phyloP scores from a whole-genome alignment of 2,329 filamentous ascomycete species.

The Alternaria angustiovoidea region DNA sequence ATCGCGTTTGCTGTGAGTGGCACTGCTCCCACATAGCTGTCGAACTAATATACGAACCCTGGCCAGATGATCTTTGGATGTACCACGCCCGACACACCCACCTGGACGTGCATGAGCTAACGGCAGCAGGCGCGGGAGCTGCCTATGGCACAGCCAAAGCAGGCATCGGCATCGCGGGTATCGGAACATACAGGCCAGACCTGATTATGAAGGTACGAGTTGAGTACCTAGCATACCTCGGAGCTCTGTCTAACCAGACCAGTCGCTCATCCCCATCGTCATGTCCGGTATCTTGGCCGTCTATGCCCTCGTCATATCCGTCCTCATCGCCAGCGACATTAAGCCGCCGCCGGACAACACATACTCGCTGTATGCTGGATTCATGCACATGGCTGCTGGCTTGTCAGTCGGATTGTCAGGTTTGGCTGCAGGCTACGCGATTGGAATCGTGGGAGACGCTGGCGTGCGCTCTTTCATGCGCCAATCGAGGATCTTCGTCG shows the following conservation, averaged over 20 bases:
- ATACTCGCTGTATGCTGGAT: conserved; percentile 89
- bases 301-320: conserved; percentile 95
- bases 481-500: conserved; percentile 94
- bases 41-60: conserved; percentile 33
- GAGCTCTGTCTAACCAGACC: conserved; percentile 32
- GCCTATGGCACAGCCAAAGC: conserved; percentile 90
- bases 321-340: conserved; percentile 93
- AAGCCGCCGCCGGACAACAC: conserved; percentile 69
- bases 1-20: conserved; percentile 71
- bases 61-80: conserved; percentile 79
- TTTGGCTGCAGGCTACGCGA: conserved; percentile 65
- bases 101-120: conserved; percentile 28
- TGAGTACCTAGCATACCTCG: too few species aligned
- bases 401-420: conserved; percentile 71
- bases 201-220: conserved; percentile 83
- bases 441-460: conserved; percentile 93
- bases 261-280: conserved; percentile 88
- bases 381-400: conserved; percentile 92
- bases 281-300: conserved; percentile 99
- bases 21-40: conserved; percentile 12
- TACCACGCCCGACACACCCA: conserved; percentile 55
- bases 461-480: conserved; percentile 95
- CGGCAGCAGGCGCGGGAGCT: conserved; percentile 69
- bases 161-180: conserved; percentile 85
- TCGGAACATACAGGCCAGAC: conserved; percentile 84